phyloP scores from a whole-genome alignment of 2,329 filamentous ascomycete species.

The Samsoniella hepiali region DNA sequence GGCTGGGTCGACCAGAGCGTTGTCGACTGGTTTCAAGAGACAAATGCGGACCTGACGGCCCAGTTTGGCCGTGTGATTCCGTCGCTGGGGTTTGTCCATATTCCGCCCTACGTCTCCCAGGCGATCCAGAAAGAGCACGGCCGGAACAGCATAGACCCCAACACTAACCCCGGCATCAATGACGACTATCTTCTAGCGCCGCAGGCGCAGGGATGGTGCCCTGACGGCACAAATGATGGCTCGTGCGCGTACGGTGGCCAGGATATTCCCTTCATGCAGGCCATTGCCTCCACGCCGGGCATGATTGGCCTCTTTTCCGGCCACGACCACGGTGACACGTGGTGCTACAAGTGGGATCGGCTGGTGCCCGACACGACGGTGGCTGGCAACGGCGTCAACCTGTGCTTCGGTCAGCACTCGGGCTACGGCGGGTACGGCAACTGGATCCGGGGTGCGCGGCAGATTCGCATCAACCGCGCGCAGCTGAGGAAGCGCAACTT shows the following conservation, averaged over 20 bases:
- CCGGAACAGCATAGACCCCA: slow-evolving; percentile 32
- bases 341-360: slow-evolving; percentile 52
- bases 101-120: slow-evolving; percentile 43
- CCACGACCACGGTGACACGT: slow-evolving; percentile 63
- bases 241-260: slow-evolving; percentile 45
- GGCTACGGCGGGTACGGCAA: slow-evolving; percentile 69
- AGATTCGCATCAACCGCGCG: slow-evolving; percentile 48
- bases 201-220: slow-evolving; percentile 45
- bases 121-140: slow-evolving; percentile 35
- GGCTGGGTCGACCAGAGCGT: slow-evolving; percentile 46
- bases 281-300: slow-evolving; percentile 51
- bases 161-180: slow-evolving; percentile 44
- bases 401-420: slow-evolving; percentile 62
- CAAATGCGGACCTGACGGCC: slow-evolving; percentile 29
- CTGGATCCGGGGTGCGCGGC: slow-evolving; percentile 59
- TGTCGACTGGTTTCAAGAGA: slow-evolving; percentile 43
- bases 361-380: slow-evolving; percentile 33
- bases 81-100: slow-evolving; percentile 48
- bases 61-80: slow-evolving; percentile 37
- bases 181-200: slow-evolving; percentile 40
- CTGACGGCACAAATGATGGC: slow-evolving; percentile 35
- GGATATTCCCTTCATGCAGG: slow-evolving; percentile 61
- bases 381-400: slow-evolving; percentile 42
- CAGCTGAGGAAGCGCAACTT: slow-evolving; percentile 31
- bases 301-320: slow-evolving; percentile 60